Percentiles rank a stretch among this genome's conserved stretches.
phyloP scores from a whole-genome alignment of 345 rosid species.

The Salix viminalis region DNA sequence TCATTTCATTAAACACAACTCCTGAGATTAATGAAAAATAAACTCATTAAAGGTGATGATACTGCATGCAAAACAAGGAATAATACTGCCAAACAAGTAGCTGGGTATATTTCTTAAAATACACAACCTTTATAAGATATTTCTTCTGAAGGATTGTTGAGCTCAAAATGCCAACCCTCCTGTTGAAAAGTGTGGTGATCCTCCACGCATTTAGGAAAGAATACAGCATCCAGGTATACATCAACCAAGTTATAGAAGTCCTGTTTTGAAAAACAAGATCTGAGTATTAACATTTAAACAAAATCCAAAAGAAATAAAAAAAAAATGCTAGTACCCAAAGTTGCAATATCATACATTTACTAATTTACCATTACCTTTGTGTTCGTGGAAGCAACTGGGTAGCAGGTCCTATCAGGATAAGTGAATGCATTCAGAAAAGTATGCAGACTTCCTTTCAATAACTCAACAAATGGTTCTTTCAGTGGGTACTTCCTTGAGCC shows the following conservation, averaged over 20 bases:
- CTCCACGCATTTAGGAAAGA: conserved; percentile 93
- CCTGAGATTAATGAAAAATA: conserved; percentile 46
- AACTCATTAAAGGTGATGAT: not conserved
- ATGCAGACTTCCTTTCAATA: conserved; percentile 87
- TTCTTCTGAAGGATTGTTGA: conserved; percentile 76
- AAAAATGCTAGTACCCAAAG: not conserved
- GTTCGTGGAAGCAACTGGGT: conserved; percentile 97
- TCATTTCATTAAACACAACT: conserved; percentile 98
- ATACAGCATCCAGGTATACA: conserved; percentile 95
- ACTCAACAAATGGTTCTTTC: conserved; percentile 96
- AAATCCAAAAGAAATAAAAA: not conserved
- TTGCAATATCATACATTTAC: not conserved
- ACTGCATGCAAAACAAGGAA: not conserved
- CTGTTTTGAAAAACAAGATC: conserved; percentile 36
- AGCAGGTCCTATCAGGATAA: conserved; percentile 95
- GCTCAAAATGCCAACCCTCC: conserved; percentile 99
- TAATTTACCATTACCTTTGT: conserved; percentile 47
- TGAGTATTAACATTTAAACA: conserved; percentile 1
- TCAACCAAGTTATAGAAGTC: conserved; percentile 95
- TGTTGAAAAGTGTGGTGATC: conserved; percentile 89
- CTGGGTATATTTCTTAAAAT: not conserved
- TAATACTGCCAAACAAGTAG: not conserved
- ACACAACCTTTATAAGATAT: conserved; percentile 77
- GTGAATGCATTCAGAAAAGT: conserved; percentile 96
- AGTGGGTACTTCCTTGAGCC: conserved; percentile 95